Conservation (phyloP, 352 stramenopile species). For the Phytophthora quininea region DNA sequence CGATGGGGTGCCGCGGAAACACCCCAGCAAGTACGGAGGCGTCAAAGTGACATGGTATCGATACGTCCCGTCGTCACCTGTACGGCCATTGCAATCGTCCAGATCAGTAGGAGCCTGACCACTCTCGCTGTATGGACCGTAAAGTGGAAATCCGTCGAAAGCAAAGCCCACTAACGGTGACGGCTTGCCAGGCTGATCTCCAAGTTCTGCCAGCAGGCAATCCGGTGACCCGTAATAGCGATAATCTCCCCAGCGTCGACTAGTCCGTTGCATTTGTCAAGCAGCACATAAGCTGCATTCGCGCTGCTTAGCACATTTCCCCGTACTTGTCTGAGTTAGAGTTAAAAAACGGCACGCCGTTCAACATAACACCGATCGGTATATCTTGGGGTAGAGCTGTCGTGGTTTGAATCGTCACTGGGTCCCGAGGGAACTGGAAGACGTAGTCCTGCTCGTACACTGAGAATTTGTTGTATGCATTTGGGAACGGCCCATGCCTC, state of each 20-base stretch:
- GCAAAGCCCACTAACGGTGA: slow-evolving; percentile 76
- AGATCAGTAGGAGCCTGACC: slow-evolving; percentile 54
- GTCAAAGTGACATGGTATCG: slow-evolving; percentile 65
- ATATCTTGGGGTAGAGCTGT: slow-evolving; percentile 46
- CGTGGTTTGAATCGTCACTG: slow-evolving; percentile 21
- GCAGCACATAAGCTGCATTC: slow-evolving; percentile 43
- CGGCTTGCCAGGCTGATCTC: slow-evolving; percentile 30
- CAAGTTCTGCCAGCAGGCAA: slow-evolving; percentile 60
- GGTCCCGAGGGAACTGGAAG: slow-evolving; percentile 64
- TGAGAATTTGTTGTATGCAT: slow-evolving; percentile 55
- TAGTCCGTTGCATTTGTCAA: slow-evolving; percentile 79
- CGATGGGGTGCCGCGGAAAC: slow-evolving; percentile 48
- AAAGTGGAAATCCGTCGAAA: slow-evolving; percentile 80
- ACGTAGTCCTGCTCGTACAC: slow-evolving; percentile 68
- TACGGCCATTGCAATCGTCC: slow-evolving; percentile 71
- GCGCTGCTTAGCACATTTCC: slow-evolving; percentile 48
- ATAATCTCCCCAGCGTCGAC: slow-evolving; percentile 73
- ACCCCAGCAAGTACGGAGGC: slow-evolving; percentile 69
- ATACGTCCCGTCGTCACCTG: slow-evolving; percentile 69
- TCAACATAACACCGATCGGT: slow-evolving; percentile 73
- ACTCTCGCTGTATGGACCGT: slow-evolving; percentile 59
- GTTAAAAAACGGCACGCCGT: slow-evolving; percentile 72
- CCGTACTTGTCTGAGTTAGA: slow-evolving; percentile 42
- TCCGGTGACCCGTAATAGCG: slow-evolving; percentile 74
- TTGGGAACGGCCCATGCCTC: slow-evolving; percentile 65